A percentile compares a stretch with the other conserved stretches of the same genome.
Conservation (phyloP, 2,329 filamentous ascomycete species). For the Microcyclospora pomicola region DNA sequence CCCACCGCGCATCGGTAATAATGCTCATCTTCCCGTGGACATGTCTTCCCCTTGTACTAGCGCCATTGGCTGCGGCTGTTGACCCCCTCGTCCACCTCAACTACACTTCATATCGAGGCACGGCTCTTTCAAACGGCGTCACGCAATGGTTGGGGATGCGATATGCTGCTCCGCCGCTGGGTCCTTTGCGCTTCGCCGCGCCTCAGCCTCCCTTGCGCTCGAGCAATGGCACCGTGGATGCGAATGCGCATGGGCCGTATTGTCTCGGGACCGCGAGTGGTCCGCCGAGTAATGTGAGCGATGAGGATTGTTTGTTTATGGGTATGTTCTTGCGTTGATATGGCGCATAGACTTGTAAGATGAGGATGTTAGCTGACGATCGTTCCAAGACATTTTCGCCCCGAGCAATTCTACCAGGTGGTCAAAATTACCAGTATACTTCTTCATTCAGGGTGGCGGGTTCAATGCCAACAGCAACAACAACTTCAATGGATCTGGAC, state of each 20-base stretch:
- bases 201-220: slow-evolving; percentile 45
- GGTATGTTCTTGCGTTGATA: slow-evolving; percentile 9
- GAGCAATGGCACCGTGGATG: slow-evolving; percentile 35
- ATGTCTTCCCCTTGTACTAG: no score
- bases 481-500: slow-evolving; percentile 45
- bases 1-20: no score
- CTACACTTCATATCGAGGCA: slow-evolving; percentile 54
- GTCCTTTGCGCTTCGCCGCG: slow-evolving; percentile 44
- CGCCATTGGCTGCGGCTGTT: slow-evolving; percentile 16
- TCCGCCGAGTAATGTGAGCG: slow-evolving; percentile 23
- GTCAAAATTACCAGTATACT: slow-evolving; percentile 50
- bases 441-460: slow-evolving; percentile 38
- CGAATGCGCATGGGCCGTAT: slow-evolving; percentile 32
- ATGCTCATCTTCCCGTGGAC: no score
- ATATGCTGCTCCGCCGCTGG: slow-evolving; percentile 57
- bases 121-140: slow-evolving; percentile 40
- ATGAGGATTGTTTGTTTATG: slow-evolving; percentile 58
- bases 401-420: slow-evolving; percentile 37
- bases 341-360: no score
- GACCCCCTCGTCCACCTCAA: slow-evolving; percentile 43
- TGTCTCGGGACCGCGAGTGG: slow-evolving; percentile 20
- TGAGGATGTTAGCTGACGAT: no score
- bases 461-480: slow-evolving; percentile 34
- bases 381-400: slow-evolving; percentile 38
- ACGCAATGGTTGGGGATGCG: slow-evolving; percentile 62